A percentile compares a stretch with the other conserved stretches of the same genome.
phyloP scores from a whole-genome alignment of 2,329 filamentous ascomycete species.

The Fonsecaea multimorphosa region DNA sequence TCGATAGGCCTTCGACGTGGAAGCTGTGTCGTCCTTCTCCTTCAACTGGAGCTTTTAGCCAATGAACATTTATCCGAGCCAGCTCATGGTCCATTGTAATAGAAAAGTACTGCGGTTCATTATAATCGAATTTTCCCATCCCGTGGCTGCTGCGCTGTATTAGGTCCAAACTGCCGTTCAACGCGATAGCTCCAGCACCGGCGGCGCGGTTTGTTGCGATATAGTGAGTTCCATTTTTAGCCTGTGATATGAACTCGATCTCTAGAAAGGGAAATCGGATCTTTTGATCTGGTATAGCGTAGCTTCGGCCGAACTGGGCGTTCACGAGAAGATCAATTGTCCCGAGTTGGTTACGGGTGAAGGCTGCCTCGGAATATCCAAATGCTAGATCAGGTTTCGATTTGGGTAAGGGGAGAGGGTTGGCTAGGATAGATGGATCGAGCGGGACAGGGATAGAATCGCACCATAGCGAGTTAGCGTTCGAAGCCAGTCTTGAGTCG shows the following conservation, averaged over 20 bases:
- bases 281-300: conserved; percentile 28
- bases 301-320: conserved; percentile 27
- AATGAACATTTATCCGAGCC: conserved; percentile 31
- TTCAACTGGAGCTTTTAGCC: conserved; percentile 26
- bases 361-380: conserved; percentile 33
- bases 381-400: conserved; percentile 31
- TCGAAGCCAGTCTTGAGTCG: conserved; percentile 20
- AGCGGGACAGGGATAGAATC: conserved; percentile 30
- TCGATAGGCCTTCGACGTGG: conserved; percentile 25
- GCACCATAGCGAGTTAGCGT: conserved; percentile 19
- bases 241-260: conserved; percentile 33
- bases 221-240: conserved; percentile 28
- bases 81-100: conserved; percentile 29
- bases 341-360: conserved; percentile 22
- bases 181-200: conserved; percentile 28
- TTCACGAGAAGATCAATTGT: conserved; percentile 29
- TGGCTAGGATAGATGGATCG: neutral
- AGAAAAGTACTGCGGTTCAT: conserved; percentile 32
- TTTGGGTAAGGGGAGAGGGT: conserved; percentile 26
- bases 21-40: conserved; percentile 31
- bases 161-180: conserved; percentile 29
- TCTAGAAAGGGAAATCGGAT: conserved; percentile 29
- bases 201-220: conserved; percentile 33
- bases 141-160: conserved; percentile 27
- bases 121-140: conserved; percentile 22